These are phyloP conservation scores for Coemansia sp. DNA, from an alignment of 192 early-diverging fungal species.

Conservation along the genomic window DNA sequence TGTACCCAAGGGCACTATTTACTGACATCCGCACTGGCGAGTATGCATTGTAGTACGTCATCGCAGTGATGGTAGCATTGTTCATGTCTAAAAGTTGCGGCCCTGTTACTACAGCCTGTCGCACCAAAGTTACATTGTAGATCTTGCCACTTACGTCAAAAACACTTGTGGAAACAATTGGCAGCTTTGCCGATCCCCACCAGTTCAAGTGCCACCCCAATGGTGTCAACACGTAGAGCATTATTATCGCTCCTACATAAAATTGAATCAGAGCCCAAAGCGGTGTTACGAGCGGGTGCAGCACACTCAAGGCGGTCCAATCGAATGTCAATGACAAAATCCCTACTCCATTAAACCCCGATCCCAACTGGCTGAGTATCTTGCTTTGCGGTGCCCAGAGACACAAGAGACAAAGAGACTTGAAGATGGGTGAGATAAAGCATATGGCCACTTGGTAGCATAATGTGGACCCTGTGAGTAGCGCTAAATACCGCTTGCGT, in stretches of 20 bases:
- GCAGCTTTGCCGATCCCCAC: slow-evolving; percentile 60
- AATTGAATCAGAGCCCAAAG: slow-evolving; percentile 72
- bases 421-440: slow-evolving; percentile 68
- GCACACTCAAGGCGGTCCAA: slow-evolving; percentile 63
- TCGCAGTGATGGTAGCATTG: not conserved
- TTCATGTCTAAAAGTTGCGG: not conserved
- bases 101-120: not conserved
- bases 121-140: slow-evolving; percentile 62
- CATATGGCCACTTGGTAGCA: slow-evolving; percentile 59
- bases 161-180: slow-evolving; percentile 66
- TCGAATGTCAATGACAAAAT: slow-evolving; percentile 72
- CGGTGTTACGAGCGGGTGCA: slow-evolving; percentile 72
- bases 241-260: slow-evolving; percentile 64
- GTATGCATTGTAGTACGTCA: slow-evolving; percentile 33
- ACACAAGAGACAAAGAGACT: slow-evolving; percentile 68
- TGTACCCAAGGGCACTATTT: slow-evolving; percentile 50
- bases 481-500: slow-evolving; percentile 26
- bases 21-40: slow-evolving; percentile 52
- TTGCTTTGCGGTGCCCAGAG: slow-evolving; percentile 43
- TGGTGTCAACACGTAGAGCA: slow-evolving; percentile 75
- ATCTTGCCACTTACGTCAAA: slow-evolving; percentile 61
- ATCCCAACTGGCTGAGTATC: slow-evolving; percentile 34
- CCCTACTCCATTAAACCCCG: slow-evolving; percentile 65
- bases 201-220: slow-evolving; percentile 65
- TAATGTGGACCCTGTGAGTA: slow-evolving; percentile 39